phyloP scores from a whole-genome alignment of 345 rosid genomes.

The Carallia brachiata region DNA sequence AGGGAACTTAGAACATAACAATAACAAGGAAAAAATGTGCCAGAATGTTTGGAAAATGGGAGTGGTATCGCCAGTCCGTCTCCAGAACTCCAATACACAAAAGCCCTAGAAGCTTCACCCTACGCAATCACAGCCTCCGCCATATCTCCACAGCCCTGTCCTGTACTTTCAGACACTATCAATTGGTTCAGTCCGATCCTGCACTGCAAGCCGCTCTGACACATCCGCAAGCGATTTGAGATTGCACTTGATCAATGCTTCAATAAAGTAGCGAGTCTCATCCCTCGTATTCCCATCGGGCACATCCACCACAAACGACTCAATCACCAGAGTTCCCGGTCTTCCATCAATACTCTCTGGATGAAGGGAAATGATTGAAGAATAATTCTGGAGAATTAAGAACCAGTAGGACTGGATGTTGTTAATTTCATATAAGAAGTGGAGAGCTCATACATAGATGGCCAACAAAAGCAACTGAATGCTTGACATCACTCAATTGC shows the following conservation, averaged over 20 bases:
- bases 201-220: conserved; percentile 62
- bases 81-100: conserved; percentile 33
- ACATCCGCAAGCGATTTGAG: conserved; percentile 70
- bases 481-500: not conserved
- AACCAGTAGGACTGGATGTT: not conserved
- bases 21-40: not conserved
- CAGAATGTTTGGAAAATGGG: conserved; percentile 14
- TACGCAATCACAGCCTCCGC: conserved; percentile 30
- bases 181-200: conserved; percentile 57
- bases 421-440: not conserved
- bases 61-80: conserved; percentile 45
- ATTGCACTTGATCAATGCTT: conserved; percentile 70
- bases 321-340: conserved; percentile 46
- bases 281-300: conserved; percentile 86
- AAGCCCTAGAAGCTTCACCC: conserved; percentile 57
- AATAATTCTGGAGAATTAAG: conserved; percentile 55
- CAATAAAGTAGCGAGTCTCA: conserved; percentile 76
- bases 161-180: conserved; percentile 32
- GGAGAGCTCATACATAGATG: not conserved
- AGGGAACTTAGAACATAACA: conserved; percentile 16
- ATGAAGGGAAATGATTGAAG: conserved; percentile 70
- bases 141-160: not conserved
- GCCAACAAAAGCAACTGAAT: not conserved
- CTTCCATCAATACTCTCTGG: conserved; percentile 79
- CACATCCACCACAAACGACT: conserved; percentile 59